These are phyloP conservation scores for Penicillium paxilli DNA, from an alignment of 495 filamentous ascomycete species.

Conservation along the genomic window DNA sequence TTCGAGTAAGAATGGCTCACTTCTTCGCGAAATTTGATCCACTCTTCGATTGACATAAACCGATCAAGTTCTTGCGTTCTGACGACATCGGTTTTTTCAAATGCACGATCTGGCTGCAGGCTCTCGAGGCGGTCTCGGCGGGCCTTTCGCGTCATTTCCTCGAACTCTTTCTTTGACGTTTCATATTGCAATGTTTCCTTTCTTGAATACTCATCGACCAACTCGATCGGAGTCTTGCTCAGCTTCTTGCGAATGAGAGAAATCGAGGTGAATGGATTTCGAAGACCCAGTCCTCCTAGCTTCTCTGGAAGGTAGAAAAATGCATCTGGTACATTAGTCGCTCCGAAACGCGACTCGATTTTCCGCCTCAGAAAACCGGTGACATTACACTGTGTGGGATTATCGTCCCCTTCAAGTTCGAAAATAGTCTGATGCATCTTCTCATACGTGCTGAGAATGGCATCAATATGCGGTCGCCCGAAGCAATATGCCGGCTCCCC, in stretches of 20 bases:
- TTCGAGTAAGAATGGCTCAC: background rate
- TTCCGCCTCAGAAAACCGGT: slow-evolving; percentile 50
- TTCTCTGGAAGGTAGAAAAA: slow-evolving; percentile 55
- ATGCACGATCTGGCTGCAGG: background rate
- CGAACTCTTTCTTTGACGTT: background rate
- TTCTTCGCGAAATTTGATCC: background rate
- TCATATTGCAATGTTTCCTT: slow-evolving; percentile 22
- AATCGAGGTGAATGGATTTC: slow-evolving; percentile 53
- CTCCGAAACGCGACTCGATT: slow-evolving; percentile 50
- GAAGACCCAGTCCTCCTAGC: slow-evolving; percentile 56
- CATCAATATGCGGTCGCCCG: slow-evolving; percentile 54
- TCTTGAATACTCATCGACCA: slow-evolving; percentile 35
- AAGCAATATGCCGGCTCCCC: slow-evolving; percentile 59
- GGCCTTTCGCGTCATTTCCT: background rate
- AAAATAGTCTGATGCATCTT: slow-evolving; percentile 55
- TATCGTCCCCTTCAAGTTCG: slow-evolving; percentile 36
- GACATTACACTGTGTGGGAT: slow-evolving; percentile 36
- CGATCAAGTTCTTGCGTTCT: background rate
- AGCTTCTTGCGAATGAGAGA: slow-evolving; percentile 38
- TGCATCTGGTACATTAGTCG: slow-evolving; percentile 56
- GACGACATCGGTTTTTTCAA: background rate
- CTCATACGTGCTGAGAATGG: slow-evolving; percentile 52
- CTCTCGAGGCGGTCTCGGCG: background rate
- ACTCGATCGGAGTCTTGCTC: slow-evolving; percentile 26
- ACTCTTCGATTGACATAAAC: background rate